Conservation (phyloP, 257 asterid species). For the Mentha longifolia region DNA sequence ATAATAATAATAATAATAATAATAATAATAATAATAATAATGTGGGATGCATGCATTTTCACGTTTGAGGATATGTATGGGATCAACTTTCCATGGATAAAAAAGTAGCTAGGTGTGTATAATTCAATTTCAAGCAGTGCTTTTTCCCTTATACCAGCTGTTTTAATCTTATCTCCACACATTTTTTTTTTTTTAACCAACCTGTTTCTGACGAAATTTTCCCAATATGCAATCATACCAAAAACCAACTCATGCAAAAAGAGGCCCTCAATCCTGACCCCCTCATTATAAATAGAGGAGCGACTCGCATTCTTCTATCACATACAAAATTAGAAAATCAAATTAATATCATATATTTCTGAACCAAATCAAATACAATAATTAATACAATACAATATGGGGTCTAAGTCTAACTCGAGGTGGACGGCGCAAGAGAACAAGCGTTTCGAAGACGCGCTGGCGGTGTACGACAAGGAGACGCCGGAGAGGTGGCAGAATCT, state of each 20-base stretch:
- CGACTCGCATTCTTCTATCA: not conserved
- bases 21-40: too few relatives aligned
- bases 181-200: not conserved
- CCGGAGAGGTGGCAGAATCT: constrained; percentile 66
- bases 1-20: too few relatives aligned
- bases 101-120: not conserved
- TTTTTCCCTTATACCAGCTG: constrained; percentile 21
- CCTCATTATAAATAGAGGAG: constrained; percentile 42
- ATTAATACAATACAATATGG: constrained; percentile 32
- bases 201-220: constrained; percentile 19
- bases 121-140: constrained; percentile 5
- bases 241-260: not conserved
- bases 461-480: constrained; percentile 46
- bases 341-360: too few relatives aligned
- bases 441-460: constrained; percentile 71
- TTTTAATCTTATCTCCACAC: constrained; percentile 23
- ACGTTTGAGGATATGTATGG: constrained; percentile 5
- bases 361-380: too few relatives aligned
- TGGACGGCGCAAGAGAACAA: constrained; percentile 70
- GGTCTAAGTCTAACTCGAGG: constrained; percentile 47
- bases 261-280: not conserved
- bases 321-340: too few relatives aligned
- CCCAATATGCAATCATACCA: not conserved
- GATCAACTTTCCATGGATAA: not conserved
- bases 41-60: not conserved